phyloP scores from a whole-genome alignment of 768 basidiomycete genomes.

The Kwoniella sp. region DNA sequence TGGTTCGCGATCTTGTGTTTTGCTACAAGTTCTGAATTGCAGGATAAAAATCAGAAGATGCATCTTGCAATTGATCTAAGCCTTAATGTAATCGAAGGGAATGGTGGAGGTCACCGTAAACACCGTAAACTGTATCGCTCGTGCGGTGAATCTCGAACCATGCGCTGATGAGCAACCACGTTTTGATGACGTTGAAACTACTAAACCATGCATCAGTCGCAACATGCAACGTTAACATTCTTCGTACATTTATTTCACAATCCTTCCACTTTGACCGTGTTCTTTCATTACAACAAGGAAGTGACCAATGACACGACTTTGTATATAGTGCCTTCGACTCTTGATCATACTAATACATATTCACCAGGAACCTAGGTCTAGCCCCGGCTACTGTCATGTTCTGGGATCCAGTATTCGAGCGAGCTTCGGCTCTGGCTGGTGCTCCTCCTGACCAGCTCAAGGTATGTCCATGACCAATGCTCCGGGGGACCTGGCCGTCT shows the following conservation, averaged over 20 bases:
- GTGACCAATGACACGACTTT: too few species aligned
- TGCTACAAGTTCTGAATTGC: neutral
- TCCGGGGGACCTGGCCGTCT: too few species aligned
- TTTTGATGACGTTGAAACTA: neutral
- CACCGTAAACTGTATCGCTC: too few species aligned
- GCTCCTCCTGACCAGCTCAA: conserved; percentile 38
- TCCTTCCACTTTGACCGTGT: too few species aligned
- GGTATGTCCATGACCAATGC: conserved; percentile 7
- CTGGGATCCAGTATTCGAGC: conserved; percentile 41
- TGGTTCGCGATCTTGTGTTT: neutral
- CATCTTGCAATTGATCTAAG: neutral
- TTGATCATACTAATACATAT: too few species aligned
- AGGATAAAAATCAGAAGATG: neutral
- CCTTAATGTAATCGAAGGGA: neutral
- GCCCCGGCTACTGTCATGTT: too few species aligned
- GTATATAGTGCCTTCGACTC: too few species aligned
- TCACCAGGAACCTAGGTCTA: too few species aligned
- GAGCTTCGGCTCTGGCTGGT: conserved; percentile 30
- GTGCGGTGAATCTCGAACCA: too few species aligned
- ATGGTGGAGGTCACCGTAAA: neutral
- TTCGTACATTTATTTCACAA: neutral
- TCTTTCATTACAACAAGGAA: too few species aligned
- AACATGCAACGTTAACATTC: too few species aligned
- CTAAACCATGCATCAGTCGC: neutral
- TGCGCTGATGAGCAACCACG: neutral